phyloP scores from a whole-genome alignment of 441 rosid genomes.

The Daphne laureola region DNA sequence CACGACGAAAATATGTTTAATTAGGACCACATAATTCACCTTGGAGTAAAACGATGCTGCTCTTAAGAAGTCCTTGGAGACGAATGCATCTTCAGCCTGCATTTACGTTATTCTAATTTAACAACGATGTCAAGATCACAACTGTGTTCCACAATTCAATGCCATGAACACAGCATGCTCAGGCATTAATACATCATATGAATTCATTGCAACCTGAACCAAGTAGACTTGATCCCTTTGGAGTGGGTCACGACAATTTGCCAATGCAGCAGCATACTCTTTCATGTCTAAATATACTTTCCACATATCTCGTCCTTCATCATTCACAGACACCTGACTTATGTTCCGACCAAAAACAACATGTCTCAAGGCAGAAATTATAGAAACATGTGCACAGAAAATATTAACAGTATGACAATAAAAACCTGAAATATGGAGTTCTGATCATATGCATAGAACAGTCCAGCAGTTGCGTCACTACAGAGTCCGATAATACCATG shows the following conservation, averaged over 20 bases:
- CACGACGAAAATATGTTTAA: too few relatives aligned
- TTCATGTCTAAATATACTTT: constrained; percentile 95
- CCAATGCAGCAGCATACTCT: constrained; percentile 94
- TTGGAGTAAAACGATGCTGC: constrained; percentile 97
- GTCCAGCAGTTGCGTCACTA: constrained; percentile 95
- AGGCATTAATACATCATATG: constrained; percentile 2
- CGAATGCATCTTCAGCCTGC: constrained; percentile 96
- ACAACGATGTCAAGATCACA: constrained; percentile 15
- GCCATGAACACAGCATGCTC: background rate
- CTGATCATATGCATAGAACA: constrained; percentile 97
- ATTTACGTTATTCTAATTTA: constrained; percentile 25
- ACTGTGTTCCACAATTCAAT: constrained; percentile 5
- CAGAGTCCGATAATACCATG: constrained; percentile 91
- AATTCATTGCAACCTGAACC: constrained; percentile 63
- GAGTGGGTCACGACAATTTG: constrained; percentile 79
- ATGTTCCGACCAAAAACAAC: constrained; percentile 20
- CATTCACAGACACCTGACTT: constrained; percentile 83
- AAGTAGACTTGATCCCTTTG: constrained; percentile 98
- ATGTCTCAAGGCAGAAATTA: constrained; percentile 11
- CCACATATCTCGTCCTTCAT: constrained; percentile 99
- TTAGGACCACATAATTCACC: constrained; percentile 32
- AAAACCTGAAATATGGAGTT: constrained; percentile 92
- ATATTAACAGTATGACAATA: constrained; percentile 3
- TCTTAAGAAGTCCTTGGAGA: constrained; percentile 76
- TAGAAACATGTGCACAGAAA: constrained; percentile 10